Evolutionary conservation across 2,329 filamentous ascomycete species (phyloP).

Genomic region (Moelleriella libera): DNA sequence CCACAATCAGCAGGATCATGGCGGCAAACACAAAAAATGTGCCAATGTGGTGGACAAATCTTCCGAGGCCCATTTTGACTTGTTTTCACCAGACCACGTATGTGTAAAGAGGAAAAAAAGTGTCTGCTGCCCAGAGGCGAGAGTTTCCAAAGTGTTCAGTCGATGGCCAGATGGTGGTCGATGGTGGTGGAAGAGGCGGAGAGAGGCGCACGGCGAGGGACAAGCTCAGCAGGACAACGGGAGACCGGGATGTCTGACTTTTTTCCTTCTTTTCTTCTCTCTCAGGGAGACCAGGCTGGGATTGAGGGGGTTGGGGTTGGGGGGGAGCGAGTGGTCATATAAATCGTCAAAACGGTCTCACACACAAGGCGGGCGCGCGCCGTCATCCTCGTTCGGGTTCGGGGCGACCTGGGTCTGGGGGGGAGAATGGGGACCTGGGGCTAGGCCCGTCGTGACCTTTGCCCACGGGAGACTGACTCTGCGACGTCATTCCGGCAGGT

Average conservation of each 20-base stretch:
- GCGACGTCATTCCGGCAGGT: conserved; percentile 6
- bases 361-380: not conserved
- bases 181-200: too few species aligned
- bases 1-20: conserved; percentile 41
- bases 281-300: too few species aligned
- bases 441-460: too few species aligned
- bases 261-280: too few species aligned
- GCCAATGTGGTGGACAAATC: conserved; percentile 41
- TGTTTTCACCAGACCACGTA: too few species aligned
- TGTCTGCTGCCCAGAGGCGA: not conserved
- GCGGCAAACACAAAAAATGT: conserved; percentile 41
- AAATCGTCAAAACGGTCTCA: not conserved
- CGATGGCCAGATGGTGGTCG: too few species aligned
- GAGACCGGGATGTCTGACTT: too few species aligned
- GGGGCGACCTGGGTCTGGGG: not conserved
- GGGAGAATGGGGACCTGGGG: too few species aligned
- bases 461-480: not conserved
- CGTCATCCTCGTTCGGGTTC: not conserved
- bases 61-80: conserved; percentile 28
- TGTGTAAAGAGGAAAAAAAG: not conserved
- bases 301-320: too few species aligned
- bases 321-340: not conserved
- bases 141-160: too few species aligned
- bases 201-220: too few species aligned
- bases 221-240: too few species aligned